Evolutionary conservation across 108 stramenopile species (phyloP).

Genomic region (Cyclostephanos invisitatus): DNA sequence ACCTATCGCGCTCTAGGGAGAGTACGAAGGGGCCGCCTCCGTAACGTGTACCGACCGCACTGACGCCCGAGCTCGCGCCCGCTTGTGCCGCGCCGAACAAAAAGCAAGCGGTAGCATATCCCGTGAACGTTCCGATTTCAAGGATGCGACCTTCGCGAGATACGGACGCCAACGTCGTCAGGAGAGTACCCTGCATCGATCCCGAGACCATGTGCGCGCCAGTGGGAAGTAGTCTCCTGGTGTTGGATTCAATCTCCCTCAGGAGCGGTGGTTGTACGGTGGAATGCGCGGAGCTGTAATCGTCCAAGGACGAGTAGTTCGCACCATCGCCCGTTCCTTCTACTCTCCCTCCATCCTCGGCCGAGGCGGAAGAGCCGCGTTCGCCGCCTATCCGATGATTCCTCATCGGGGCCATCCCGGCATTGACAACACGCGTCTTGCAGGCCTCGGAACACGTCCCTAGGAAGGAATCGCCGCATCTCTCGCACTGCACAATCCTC

Average conservation of each 20-base stretch:
- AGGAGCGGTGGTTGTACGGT: slow-evolving; percentile 59
- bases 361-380: background rate
- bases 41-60: slow-evolving; percentile 33
- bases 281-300: slow-evolving; percentile 74
- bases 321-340: slow-evolving; percentile 5
- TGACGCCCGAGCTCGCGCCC: slow-evolving; percentile 37
- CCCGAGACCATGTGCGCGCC: slow-evolving; percentile 91
- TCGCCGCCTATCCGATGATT: background rate
- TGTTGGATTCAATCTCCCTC: slow-evolving; percentile 76
- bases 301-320: slow-evolving; percentile 63
- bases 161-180: slow-evolving; percentile 78
- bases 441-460: slow-evolving; percentile 89
- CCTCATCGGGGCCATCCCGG: slow-evolving; percentile 48
- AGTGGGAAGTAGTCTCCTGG: slow-evolving; percentile 58
- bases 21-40: slow-evolving; percentile 72
- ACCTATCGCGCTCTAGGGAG: slow-evolving; percentile 76
- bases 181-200: slow-evolving; percentile 75
- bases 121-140: slow-evolving; percentile 93
- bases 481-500: slow-evolving; percentile 91
- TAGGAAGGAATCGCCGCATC: slow-evolving; percentile 56
- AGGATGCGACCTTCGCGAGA: slow-evolving; percentile 76
- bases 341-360: slow-evolving; percentile 8
- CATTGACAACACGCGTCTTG: slow-evolving; percentile 64
- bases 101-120: slow-evolving; percentile 90
- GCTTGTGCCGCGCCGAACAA: slow-evolving; percentile 72